These are phyloP conservation scores for Amanita molliuscula DNA, from an alignment of 768 basidiomycete genomes.

Conservation along the genomic window DNA sequence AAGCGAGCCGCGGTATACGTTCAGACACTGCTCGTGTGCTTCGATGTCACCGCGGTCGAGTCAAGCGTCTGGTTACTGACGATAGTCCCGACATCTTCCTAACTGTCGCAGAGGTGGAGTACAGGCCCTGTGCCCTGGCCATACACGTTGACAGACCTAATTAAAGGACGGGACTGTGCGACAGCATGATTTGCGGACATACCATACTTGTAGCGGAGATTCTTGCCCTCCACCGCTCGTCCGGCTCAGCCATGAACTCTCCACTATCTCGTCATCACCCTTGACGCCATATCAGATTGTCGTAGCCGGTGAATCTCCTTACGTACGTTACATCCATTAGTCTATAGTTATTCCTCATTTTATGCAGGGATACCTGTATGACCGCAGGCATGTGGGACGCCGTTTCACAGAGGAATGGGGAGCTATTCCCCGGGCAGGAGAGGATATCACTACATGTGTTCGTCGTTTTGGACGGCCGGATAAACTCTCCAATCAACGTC, in stretches of 20 bases:
- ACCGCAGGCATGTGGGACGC: constrained; percentile 63
- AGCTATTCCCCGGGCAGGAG: constrained; percentile 27
- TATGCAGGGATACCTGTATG: constrained; percentile 68
- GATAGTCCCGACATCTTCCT: constrained; percentile 69
- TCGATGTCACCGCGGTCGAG: constrained; percentile 60
- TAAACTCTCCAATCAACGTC: constrained; percentile 17
- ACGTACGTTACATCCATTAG: constrained; percentile 34
- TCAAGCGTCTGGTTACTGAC: constrained; percentile 74
- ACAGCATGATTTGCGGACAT: constrained; percentile 73
- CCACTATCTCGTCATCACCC: constrained; percentile 65
- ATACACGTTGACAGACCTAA: neutral
- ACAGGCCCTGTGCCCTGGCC: neutral
- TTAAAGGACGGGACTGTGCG: constrained; percentile 78
- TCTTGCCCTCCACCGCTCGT: constrained; percentile 68
- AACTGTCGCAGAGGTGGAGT: constrained; percentile 64
- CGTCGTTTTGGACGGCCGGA: constrained; percentile 58
- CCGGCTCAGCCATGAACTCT: constrained; percentile 53
- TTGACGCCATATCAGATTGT: constrained; percentile 78
- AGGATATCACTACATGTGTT: constrained; percentile 66
- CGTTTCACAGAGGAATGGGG: constrained; percentile 65
- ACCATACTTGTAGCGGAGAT: constrained; percentile 48
- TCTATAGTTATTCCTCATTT: neutral
- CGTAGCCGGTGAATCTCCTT: constrained; percentile 72
- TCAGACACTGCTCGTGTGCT: constrained; percentile 45
- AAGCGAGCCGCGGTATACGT: constrained; percentile 33